phyloP scores from a whole-genome alignment of 352 stramenopile genomes.

The Globisporangium apiculatum region DNA sequence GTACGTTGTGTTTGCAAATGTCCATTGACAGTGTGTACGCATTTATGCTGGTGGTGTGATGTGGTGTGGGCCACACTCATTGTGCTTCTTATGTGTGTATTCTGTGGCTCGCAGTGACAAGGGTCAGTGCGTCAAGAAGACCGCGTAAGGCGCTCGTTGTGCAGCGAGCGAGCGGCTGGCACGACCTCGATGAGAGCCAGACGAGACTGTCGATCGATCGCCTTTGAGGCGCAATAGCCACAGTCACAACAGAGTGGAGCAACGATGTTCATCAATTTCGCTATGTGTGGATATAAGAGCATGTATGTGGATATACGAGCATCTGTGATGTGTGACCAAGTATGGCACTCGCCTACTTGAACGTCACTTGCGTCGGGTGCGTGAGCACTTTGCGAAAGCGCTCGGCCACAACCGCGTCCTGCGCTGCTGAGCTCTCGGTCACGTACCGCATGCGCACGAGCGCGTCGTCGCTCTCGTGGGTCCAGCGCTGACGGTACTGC shows the following conservation, averaged over 20 bases:
- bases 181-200: not conserved
- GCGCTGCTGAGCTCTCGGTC: slow-evolving; percentile 42
- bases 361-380: slow-evolving; percentile 39
- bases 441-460: slow-evolving; percentile 49
- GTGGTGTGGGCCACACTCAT: too few species aligned
- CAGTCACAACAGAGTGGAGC: too few species aligned
- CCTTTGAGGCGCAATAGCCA: too few species aligned
- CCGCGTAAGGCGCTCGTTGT: slow-evolving; percentile 14
- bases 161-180: not conserved
- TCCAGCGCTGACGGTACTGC: slow-evolving; percentile 54
- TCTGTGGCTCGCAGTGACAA: slow-evolving; percentile 26
- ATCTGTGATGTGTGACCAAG: not conserved
- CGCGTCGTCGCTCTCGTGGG: slow-evolving; percentile 34
- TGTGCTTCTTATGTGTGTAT: not conserved
- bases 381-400: slow-evolving; percentile 58
- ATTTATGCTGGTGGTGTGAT: not conserved
- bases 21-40: not conserved
- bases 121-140: slow-evolving; percentile 34
- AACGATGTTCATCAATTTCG: too few species aligned
- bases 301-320: too few species aligned
- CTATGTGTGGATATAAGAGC: too few species aligned
- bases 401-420: slow-evolving; percentile 36
- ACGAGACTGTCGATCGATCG: too few species aligned
- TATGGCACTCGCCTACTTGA: slow-evolving; percentile 23
- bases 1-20: slow-evolving; percentile 20